These are phyloP conservation scores for Coniochaeta sp. DNA, from an alignment of 2,329 filamentous ascomycete genomes.

Conservation along the genomic window DNA sequence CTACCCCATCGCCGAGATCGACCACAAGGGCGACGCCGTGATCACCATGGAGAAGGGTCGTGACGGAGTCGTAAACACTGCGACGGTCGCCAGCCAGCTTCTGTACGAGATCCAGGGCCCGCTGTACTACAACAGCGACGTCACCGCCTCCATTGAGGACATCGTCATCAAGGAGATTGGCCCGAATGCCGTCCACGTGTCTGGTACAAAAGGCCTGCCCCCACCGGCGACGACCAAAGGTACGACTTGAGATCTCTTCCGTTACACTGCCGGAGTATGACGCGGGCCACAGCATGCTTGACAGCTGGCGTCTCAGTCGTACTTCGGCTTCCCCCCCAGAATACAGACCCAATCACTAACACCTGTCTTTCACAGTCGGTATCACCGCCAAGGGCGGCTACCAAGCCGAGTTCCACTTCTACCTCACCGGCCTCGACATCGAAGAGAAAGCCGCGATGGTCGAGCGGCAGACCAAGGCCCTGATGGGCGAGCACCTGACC, in stretches of 20 bases:
- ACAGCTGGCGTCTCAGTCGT: neutral
- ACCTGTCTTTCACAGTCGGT: slow-evolving; percentile 10
- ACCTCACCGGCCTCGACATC: slow-evolving; percentile 11
- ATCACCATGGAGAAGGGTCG: slow-evolving; percentile 18
- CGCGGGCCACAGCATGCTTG: neutral
- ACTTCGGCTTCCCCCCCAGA: neutral
- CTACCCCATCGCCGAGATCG: slow-evolving; percentile 43
- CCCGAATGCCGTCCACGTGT: slow-evolving; percentile 19
- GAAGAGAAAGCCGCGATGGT: slow-evolving; percentile 13
- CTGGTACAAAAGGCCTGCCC: slow-evolving; percentile 22
- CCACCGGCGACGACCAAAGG: slow-evolving; percentile 22
- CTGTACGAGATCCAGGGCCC: slow-evolving; percentile 29
- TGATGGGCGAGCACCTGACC: slow-evolving; percentile 14
- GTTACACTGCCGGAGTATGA: neutral
- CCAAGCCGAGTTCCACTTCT: slow-evolving; percentile 16
- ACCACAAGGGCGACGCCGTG: slow-evolving; percentile 26
- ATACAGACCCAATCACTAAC: neutral
- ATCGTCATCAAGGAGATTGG: slow-evolving; percentile 28
- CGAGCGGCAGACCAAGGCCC: slow-evolving; percentile 7
- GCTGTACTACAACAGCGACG: slow-evolving; percentile 23
- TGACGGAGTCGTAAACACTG: slow-evolving; percentile 12
- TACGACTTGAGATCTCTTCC: neutral
- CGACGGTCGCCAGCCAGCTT: slow-evolving; percentile 17
- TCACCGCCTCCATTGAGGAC: slow-evolving; percentile 27
- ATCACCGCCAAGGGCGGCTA: slow-evolving; percentile 17